These are phyloP conservation scores for Chrysoporthe puriensis DNA, from an alignment of 2,329 filamentous ascomycete genomes.

Conservation along the genomic window DNA sequence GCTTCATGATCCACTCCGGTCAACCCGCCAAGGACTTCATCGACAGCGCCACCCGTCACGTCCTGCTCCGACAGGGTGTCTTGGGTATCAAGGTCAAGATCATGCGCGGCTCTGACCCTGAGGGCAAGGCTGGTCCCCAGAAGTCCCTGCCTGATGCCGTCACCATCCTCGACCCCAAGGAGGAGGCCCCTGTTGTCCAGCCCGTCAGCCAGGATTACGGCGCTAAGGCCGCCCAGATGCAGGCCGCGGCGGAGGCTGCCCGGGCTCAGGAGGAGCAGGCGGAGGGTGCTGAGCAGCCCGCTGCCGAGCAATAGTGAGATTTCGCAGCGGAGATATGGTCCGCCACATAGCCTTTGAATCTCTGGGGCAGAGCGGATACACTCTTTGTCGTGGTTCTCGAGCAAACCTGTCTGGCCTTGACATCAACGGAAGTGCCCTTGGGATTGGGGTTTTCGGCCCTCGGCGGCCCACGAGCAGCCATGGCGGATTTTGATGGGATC, in stretches of 20 bases:
- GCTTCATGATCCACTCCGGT: slow-evolving; percentile 99
- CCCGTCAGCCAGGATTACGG: slow-evolving; percentile 99
- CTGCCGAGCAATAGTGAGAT: slow-evolving; percentile 49
- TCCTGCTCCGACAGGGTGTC: slow-evolving; percentile 99
- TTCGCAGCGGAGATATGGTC: slow-evolving; percentile 18
- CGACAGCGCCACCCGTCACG: slow-evolving; percentile 97
- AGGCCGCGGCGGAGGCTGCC: slow-evolving; percentile 67
- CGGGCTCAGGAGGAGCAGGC: slow-evolving; percentile 53
- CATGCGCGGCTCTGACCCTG: slow-evolving; percentile 99
- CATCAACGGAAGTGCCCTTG: slow-evolving; percentile 1
- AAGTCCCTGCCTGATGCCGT: slow-evolving; percentile 98
- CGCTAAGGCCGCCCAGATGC: slow-evolving; percentile 75
- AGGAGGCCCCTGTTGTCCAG: slow-evolving; percentile 93
- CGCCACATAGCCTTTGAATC: slow-evolving; percentile 23
- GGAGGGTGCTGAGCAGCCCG: slow-evolving; percentile 55
- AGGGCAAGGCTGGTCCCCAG: slow-evolving; percentile 97
- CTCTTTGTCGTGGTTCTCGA: slow-evolving; percentile 9
- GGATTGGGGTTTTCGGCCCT: slow-evolving; percentile 8
- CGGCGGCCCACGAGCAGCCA: slow-evolving; percentile 19
- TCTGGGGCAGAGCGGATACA: slow-evolving; percentile 3
- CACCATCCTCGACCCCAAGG: slow-evolving; percentile 99
- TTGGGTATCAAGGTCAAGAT: slow-evolving; percentile 99
- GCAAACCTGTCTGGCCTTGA: slow-evolving; percentile 13
- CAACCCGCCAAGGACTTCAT: slow-evolving; percentile 99
- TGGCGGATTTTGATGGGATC: slow-evolving; percentile 14